Percentiles rank a stretch among this genome's conserved stretches.
Evolutionary conservation across 2,329 filamentous ascomycete genomes (phyloP).

Genomic region (Penicillium sclerotiorum): DNA sequence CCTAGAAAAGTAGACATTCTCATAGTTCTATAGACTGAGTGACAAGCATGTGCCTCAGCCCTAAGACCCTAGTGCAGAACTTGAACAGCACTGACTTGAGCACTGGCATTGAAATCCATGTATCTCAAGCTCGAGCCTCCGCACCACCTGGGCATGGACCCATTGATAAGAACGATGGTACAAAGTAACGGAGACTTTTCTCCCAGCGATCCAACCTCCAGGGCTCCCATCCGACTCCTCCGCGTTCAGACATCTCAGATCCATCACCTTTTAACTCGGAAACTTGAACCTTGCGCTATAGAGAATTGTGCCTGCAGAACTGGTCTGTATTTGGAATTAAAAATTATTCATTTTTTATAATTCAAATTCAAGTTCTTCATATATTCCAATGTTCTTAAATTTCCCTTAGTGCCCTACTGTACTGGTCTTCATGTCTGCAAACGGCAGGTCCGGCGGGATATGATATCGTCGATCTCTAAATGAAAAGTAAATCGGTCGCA

Average conservation of each 20-base stretch:
- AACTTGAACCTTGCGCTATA: conserved; percentile 21
- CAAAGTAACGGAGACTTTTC: too few relatives aligned
- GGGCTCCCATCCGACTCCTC: neutral
- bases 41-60: too few relatives aligned
- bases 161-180: conserved; percentile 7
- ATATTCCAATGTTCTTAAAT: too few relatives aligned
- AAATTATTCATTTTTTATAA: neutral
- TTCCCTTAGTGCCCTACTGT: too few relatives aligned
- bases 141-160: conserved; percentile 6
- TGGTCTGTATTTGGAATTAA: conserved; percentile 3
- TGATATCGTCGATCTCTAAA: conserved; percentile 20
- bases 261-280: conserved; percentile 1
- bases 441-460: conserved; percentile 14
- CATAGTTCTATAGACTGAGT: too few relatives aligned
- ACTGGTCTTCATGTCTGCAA: too few relatives aligned
- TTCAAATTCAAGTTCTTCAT: too few relatives aligned
- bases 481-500: conserved; percentile 8
- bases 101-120: too few relatives aligned
- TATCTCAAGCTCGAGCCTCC: neutral
- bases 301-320: conserved; percentile 17
- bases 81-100: neutral
- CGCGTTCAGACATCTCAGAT: conserved; percentile 4
- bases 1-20: too few relatives aligned
- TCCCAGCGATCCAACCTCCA: neutral
- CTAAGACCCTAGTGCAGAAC: too few relatives aligned